Base-by-base conservation (phyloP, 768 basidiomycete genomes). In the Agrocybe praecox region DNA sequence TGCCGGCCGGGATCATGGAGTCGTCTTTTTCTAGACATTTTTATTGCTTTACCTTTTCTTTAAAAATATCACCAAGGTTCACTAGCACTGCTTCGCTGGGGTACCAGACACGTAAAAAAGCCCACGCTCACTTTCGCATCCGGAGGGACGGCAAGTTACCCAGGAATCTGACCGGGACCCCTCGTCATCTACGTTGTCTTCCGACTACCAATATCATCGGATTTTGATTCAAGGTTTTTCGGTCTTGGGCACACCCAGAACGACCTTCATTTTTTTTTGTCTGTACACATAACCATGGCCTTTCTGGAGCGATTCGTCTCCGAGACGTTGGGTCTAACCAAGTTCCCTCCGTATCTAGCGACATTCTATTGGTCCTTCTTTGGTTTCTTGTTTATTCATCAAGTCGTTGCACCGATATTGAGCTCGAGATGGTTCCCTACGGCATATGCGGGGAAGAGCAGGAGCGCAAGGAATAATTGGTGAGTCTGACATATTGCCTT, bases 391-490 rank as follows among this genome's bases (percentile, higher is more conserved):
- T 63, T 76, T 49, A 67, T 89, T 43, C 87, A 92, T 60, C 71
- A 80, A 53, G 75, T 82, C 36, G 46, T 87, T 26, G 84, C 87
- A 4, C 89, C 90, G 0, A 61, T 75, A 34, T 58, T 83, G 29
- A 85, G 81, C 62, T 69, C 64, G 24, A 65, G 69, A 17, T 70
- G 80, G 62, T 85, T 80, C 57, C 82, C 81, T 1, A 62, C 69
- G 7, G 77, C 77, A 23, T 89, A 81, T 70, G 80, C 74, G 21
- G 76, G 70, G 55, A 77, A 82, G 54, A 69, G 72, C 33, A 73
- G 67, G 59, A 72, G 75, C 47, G 80, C 77, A 1, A 75, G 77
- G 59, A 87, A 85, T 63, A 87, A 82, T 58, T 90, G 89, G 88
- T 88, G 52, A 29, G 79, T 72, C 21, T 40, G 14, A 5, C n/a